Evolutionary conservation across 2,329 filamentous ascomycete genomes (phyloP), one percentile per base, ranked within the genome.

Genomic region (Claviceps sorghi): DNA sequence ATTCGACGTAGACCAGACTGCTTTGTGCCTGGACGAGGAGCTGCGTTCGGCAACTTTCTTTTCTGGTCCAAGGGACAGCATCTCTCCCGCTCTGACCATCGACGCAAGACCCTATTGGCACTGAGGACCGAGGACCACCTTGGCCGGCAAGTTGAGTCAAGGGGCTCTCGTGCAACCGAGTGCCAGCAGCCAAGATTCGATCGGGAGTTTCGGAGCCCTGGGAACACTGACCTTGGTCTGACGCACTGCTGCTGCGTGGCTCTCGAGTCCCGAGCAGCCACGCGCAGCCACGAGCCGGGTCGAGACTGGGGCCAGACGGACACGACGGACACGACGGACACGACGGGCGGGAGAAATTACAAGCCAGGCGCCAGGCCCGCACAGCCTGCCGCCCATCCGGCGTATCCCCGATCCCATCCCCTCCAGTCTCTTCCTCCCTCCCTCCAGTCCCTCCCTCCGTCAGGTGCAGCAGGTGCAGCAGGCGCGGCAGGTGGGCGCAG

Each of bases 301-400:
- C 30, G 41, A 45, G 41, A 29, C 40, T 2, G 19, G 44, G 22
- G 22, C 21, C 9, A 8, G 30, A 34, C 41, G 5, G 41, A 43
- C 43, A n/a, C 15, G 9, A 32, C 21, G 43, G 43, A 32, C n/a
- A 43, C 17, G 11, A 7, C 10, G 21, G 42, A 44, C 42, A 44
- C 22, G 26, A 45, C 43, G 32, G 30, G 17, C 34, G 19, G 22
- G 7, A 52, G n/a, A 36, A 52, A 53, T 40, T 49, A 30, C 47
- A 30, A 49, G 49, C 36, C 30, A 34, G 29, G n/a, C 40, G 29
- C 10, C 9, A 22, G 41, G 15, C 41, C 41, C 40, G 29, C 30
- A 44, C 29, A 49, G 29, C 17, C 47, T 40, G 51, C 51, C 51
- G 51, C 51, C 47, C 21, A 45, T 52, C 51, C 51, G 51, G 40